Conservation (phyloP, 2,329 filamentous ascomycete species). For the Scytalidium sp. region DNA sequence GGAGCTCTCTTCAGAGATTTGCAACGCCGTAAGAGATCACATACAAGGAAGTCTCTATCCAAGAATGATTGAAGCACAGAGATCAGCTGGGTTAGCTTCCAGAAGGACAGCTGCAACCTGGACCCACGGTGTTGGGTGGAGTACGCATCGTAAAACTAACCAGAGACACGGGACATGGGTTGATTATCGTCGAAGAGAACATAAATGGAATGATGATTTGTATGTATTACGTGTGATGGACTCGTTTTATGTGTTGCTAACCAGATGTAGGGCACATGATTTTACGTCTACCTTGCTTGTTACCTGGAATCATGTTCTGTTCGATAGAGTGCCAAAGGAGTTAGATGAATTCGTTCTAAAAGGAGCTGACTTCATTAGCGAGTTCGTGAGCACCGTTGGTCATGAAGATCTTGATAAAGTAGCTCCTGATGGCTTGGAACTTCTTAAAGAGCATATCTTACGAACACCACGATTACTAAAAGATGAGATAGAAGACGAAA, state of each 20-base stretch:
- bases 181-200: not conserved
- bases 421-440: conserved; percentile 1
- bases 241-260: not conserved
- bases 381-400: conserved; percentile 1
- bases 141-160: conserved; percentile 12
- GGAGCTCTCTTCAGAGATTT: not conserved
- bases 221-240: conserved; percentile 7
- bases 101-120: conserved; percentile 1
- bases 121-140: conserved; percentile 10
- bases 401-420: not conserved
- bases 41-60: conserved; percentile 3
- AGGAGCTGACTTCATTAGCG: conserved; percentile 1
- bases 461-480: conserved; percentile 1
- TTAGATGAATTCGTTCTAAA: conserved; percentile 1
- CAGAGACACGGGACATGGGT: conserved; percentile 7
- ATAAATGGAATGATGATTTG: conserved; percentile 18
- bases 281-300: not conserved
- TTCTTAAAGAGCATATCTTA: conserved; percentile 7
- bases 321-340: conserved; percentile 2
- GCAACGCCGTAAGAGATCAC: not conserved
- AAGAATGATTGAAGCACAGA: conserved; percentile 3
- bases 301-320: conserved; percentile 7
- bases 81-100: not conserved
- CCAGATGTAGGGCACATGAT: conserved; percentile 1
- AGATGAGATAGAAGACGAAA: not conserved